Base-by-base conservation (phyloP, 108 stramenopile species). In the Epithemia pelagica region DNA sequence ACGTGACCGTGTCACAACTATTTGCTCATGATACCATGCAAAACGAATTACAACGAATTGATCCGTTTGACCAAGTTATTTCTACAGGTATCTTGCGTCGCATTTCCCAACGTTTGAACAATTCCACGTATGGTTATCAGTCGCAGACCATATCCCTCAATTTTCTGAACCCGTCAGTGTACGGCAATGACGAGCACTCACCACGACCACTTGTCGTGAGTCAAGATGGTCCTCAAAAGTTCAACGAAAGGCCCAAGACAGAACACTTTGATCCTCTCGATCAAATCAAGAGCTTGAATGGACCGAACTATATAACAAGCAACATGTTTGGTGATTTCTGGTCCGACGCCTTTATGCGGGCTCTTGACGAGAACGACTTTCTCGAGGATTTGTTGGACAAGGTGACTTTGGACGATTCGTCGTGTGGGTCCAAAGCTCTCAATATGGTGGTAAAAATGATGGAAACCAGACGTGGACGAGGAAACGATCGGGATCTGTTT, bases 21-120 rank as follows among this genome's bases (percentile, higher is more conserved):
- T 88, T 88, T 69, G 81, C 87, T 18, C 87, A 88, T 61, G 81
- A 84, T 64, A 58, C 62, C 0, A 77, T 78, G 80, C 32, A 28
- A 46, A 28, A 64, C 24, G 79, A 79, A 62, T 51, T 77, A 24
- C 59, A 59, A 32, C 61, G 72, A 21, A 66, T 76, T 32, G 85
- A 86, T 65, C 54, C 81, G 1, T 61, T 52, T 28, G 52, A 82
- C 20, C 59, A 63, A n/a, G 59, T 37, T 55, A 25, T 52, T 33
- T 70, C 67, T 32, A 80, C 82, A 31, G 80, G 80, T 56, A 54
- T 76, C 18, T 52, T 71, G 52, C 62, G 70, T 20, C 60, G 78
- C 5, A 28, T 46, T 33, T 28, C 37, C 21, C 67, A 31, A 21
- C n/a, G 1, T 31, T 20, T 63, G 1, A 24, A 63, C 23, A 23